Evolutionary conservation across 805 yeast species (phyloP), one percentile per base, ranked within the genome.

Genomic region (Naumovozyma castellii): DNA sequence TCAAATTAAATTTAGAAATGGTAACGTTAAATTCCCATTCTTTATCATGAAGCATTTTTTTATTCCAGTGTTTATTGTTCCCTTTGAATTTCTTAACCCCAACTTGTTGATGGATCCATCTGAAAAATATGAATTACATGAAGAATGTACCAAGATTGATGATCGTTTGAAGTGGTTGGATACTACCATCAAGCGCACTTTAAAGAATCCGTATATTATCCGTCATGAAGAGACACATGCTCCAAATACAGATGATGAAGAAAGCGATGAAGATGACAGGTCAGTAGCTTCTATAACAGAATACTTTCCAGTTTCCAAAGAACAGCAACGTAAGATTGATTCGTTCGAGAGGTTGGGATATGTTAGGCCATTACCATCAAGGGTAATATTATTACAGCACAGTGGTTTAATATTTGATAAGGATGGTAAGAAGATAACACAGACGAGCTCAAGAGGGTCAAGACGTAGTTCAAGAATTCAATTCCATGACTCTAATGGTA

Each of bases 1-100:
- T 32, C 61, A 55, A 38, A 59, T 61, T n/a, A 61, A 59, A 39
- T 61, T 60, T 37, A 56, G 49, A 40, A 61, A 61, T 41, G 58
- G 62, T 2, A 50, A 54, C 19, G 58, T 61, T 1, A 61, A 61
- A 38, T 43, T 61, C 18, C 61, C 66, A 3, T 53, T 49, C 35
- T 59, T 57, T 32, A 36, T 57, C 15, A 51, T 54, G 56, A 50
- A 53, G 36, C 56, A 59, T 43, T 52, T 50, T 37, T 41, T 53
- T 9, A 53, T 51, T 34, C 61, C 64, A 1, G 50, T 54, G 0
- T 42, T 51, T 20, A 51, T 57, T 17, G 51, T 59, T 2, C 64
- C 64, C 5, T 56, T 48, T 44, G 64, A 59, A 37, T 59, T 59
- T 36, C 54, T 59, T 27, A 48, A 57, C 30, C 61, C 59, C 3